phyloP scores from a whole-genome alignment of 192 early-diverging fungal genomes.

The Rhizophagus prolifer region DNA sequence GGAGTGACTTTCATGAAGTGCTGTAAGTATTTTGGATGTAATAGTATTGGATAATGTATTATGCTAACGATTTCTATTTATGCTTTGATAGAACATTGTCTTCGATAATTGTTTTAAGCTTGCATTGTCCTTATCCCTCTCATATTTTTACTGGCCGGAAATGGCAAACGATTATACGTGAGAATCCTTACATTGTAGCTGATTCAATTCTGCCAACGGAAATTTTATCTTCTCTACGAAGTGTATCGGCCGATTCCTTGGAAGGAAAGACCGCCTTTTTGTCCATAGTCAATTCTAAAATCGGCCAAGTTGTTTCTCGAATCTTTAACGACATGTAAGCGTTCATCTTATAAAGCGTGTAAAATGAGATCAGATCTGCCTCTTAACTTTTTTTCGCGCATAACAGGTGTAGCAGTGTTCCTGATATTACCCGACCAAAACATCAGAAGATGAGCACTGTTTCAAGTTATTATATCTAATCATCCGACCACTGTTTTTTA shows the following conservation, averaged over 20 bases:
- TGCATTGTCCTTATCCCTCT: not conserved
- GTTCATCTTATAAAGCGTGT: not conserved
- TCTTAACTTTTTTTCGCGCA: constrained; percentile 6
- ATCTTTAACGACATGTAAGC: constrained; percentile 12
- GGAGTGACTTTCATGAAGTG: constrained; percentile 21
- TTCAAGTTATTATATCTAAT: constrained; percentile 32
- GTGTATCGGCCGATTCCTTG: not conserved
- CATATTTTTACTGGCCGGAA: not conserved
- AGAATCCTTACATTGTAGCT: constrained; percentile 9
- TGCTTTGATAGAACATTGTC: not conserved
- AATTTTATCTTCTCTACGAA: not conserved
- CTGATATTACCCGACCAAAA: constrained; percentile 29
- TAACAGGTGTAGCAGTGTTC: constrained; percentile 28
- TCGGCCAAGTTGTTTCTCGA: not conserved
- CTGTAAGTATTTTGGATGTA: constrained; percentile 26
- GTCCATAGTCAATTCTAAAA: not conserved
- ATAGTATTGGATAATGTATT: not conserved
- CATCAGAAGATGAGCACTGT: constrained; percentile 29
- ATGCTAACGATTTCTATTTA: not conserved
- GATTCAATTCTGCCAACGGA: not conserved
- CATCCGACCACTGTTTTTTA: constrained; percentile 23
- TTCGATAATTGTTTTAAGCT: not conserved
- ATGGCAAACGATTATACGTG: not conserved
- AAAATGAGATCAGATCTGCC: constrained; percentile 21
- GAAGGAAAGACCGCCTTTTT: not conserved